A percentile compares a stretch with the other conserved stretches of the same genome.
phyloP scores from a whole-genome alignment of 2,329 filamentous ascomycete species.

The Acephala macrosclerotiorum region DNA sequence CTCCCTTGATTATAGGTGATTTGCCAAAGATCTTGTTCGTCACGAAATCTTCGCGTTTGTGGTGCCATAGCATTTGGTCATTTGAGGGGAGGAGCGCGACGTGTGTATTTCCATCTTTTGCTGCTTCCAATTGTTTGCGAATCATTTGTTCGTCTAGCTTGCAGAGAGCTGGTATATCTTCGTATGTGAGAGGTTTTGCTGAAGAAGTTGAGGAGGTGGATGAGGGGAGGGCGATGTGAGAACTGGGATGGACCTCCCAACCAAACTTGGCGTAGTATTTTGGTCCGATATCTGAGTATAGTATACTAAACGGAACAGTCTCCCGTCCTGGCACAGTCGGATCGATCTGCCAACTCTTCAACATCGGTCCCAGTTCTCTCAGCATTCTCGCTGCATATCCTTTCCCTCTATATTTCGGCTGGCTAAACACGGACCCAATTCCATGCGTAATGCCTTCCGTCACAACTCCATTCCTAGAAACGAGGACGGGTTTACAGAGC shows the following conservation, averaged over 20 bases:
- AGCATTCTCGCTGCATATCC: constrained; percentile 85
- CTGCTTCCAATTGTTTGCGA: constrained; percentile 55
- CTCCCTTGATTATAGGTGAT: constrained; percentile 71
- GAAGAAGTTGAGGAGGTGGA: constrained; percentile 44
- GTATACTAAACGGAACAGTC: constrained; percentile 71
- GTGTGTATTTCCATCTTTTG: constrained; percentile 52
- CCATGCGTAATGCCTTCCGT: constrained; percentile 73
- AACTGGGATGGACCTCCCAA: constrained; percentile 77
- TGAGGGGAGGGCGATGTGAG: constrained; percentile 70
- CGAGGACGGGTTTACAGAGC: constrained; percentile 64
- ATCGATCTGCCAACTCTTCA: constrained; percentile 60
- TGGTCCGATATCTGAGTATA: constrained; percentile 89
- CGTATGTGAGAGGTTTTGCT: constrained; percentile 56
- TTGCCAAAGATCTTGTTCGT: constrained; percentile 65
- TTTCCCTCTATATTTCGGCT: constrained; percentile 68
- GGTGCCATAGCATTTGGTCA: constrained; percentile 77
- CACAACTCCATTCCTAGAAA: constrained; percentile 49
- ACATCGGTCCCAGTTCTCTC: constrained; percentile 63
- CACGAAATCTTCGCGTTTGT: constrained; percentile 83
- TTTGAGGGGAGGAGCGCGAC: constrained; percentile 75
- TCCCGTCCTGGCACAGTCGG: constrained; percentile 44
- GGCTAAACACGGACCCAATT: constrained; percentile 81
- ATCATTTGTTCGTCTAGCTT: constrained; percentile 70
- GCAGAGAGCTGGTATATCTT: constrained; percentile 68
- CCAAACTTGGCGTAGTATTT: constrained; percentile 79